Evolutionary conservation across 495 filamentous ascomycete genomes (phyloP), one percentile per base, ranked within the genome.

Genomic region (Clavariopsis aquatica): DNA sequence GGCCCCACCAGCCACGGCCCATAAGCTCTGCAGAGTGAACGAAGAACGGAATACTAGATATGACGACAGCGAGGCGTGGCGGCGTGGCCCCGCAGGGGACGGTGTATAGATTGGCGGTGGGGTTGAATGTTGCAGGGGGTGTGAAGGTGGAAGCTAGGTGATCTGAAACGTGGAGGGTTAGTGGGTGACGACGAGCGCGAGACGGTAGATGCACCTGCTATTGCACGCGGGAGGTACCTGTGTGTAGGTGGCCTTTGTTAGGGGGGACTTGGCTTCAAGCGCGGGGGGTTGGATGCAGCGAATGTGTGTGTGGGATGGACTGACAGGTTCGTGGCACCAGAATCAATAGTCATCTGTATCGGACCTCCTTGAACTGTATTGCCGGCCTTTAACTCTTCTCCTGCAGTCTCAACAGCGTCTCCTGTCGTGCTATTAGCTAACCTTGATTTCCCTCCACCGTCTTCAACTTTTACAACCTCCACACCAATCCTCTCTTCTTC

Each of bases 21-120:
- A 89, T 80, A 73, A 88, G 72, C 66, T 89, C 86, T 38, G 73
- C 51, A 0, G 82, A 75, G 65, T 85, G 82, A 68, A 85, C 76
- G 52, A 67, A 79, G 61, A 86, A 87, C 1, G 71, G 74, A 13
- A 74, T 76, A 12, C 77, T 78, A 2, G 71, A 74, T 43, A 89
- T 80, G 9, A 75, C 69, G 36, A 89, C 74, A 6, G 78, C 80
- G 3, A 88, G 78, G 1, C 62, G 68, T 0, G 87, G 87, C 8
- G 81, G 70, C 5, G 71, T 77, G 20, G 86, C 84, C 52, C 80
- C 73, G 71, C 86, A 89, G 0, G 75, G 64, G 0, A 85, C 84
- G 57, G 80, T 73, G 64, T 83, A 89, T 26, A 75, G 73, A 8
- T 77, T 79, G n/a, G 77, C 68, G 26, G 71, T 62, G 45, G 74